Evolutionary conservation across 23 red algal genomes (phyloP), one percentile per base, ranked within the genome.

Genomic region (Agarophyton chilense): DNA sequence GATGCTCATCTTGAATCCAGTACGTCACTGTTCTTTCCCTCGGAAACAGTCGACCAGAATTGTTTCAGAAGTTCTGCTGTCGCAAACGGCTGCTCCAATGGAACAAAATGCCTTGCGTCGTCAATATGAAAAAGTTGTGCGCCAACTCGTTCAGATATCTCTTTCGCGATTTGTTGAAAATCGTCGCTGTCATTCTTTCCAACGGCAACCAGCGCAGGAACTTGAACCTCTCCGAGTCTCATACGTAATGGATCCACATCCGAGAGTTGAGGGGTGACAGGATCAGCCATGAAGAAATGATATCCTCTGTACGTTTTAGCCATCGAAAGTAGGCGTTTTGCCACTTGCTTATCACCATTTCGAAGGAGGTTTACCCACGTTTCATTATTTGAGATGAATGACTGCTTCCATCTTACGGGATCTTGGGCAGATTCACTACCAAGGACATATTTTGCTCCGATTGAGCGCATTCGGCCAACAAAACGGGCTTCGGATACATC

Each of bases 401-500:
- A 50, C 12, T 68, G 66, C 45, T 89, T 89, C 85, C 85, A 89
- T 18, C 33, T 78, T 4, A 78, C 71, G 38, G 71, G 51, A 36
- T 89, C 45, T 32, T 8, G 57, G 10, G 80, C 54, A 50, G 36
- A 24, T 26, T 84, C 61, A 25, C 21, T 50, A 32, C 54, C 77
- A 36, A 80, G 33, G 9, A 80, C 77, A 22, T 61, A 61, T 25
- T 60, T 80, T 2, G 50, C 77, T 39, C 50, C 50, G 4, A 55
- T 35, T 16, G 50, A 61, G 35, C 50, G 54, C 77, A 80, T 55
- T 29, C 60, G 55, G 4, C 62, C 57, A 21, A 63, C 82, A 87
- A 87, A 75, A n/a, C 85, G 85, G 9, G 85, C 85, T 58, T 56
- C 50, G 5, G 85, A 73, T 19, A 89, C 74, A 56, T 89, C 85